Evolutionary conservation across 768 basidiomycete genomes (phyloP), one percentile per base, ranked within the genome.

Genomic region (Suillus decipiens): DNA sequence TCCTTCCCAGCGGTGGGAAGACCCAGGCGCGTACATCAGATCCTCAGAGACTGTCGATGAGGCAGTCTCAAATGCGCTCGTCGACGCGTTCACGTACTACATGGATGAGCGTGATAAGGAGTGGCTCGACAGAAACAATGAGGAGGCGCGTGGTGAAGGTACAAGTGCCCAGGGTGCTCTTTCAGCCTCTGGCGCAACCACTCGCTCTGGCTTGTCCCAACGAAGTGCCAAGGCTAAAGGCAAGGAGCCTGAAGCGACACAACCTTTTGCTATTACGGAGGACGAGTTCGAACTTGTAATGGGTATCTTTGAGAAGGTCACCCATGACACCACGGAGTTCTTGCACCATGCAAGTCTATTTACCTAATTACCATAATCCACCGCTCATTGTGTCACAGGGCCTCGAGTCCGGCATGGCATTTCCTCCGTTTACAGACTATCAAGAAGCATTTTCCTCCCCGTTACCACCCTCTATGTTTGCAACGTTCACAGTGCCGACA

Each of bases 101-200:
- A 92, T 98, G 91, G 96, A 99, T 69, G 97, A 99, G 75, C 89
- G 90, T 19, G 96, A 99, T 78, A 88, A 90, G 70, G 90, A 91
- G 66, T 99, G 96, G 96, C 84, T 99, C 37, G 90, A 92, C 69
- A 90, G 87, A 77, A 94, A 93, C 71, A 97, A 98, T 69, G 89
- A 89, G 70, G 86, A 89, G 62, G 92, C 91, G 2, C 83, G 89
- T 15, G 92, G 90, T 19, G 93, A 95, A 73, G 94, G 94, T 19
- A 90, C 92, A 1, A 92, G 89, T 65, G 83, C 84, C 0, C 91
- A 92, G 69, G 89, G 88, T 24, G 86, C 88, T 6, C 70, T 90
- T 47, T 86, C 87, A 11, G 73, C 77, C 2, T 77, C 81, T 1
- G 78, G 80, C 24, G 70, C 79, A 37, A 81, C 82, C 5, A 84